Conservation (phyloP, 2,329 filamentous ascomycete species). For the Sarocladiaceae sp. region DNA sequence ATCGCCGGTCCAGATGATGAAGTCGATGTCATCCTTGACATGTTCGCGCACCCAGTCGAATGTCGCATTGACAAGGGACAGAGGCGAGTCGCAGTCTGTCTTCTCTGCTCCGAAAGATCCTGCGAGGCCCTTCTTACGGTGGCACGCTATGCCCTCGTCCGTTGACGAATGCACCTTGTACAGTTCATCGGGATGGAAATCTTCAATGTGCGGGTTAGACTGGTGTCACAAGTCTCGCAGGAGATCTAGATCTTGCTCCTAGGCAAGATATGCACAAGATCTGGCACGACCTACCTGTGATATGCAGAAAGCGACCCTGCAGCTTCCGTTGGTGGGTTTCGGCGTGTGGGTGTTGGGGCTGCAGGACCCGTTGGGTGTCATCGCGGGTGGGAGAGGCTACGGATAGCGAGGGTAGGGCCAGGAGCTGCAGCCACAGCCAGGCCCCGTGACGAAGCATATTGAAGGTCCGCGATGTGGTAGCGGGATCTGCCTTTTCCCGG, state of each 20-base stretch:
- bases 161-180: constrained; percentile 77
- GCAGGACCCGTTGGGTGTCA: constrained; percentile 15
- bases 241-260: background rate
- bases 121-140: constrained; percentile 68
- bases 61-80: constrained; percentile 76
- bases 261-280: background rate
- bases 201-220: constrained; percentile 38
- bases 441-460: constrained; percentile 20
- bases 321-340: constrained; percentile 37
- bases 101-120: constrained; percentile 80
- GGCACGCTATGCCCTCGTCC: constrained; percentile 64
- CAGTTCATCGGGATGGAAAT: constrained; percentile 85
- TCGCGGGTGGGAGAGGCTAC: constrained; percentile 13
- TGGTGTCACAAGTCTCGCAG: constrained; percentile 9
- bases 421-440: constrained; percentile 23
- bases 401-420: constrained; percentile 19
- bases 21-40: constrained; percentile 73
- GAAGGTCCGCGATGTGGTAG: background rate
- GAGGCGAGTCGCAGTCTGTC: constrained; percentile 81
- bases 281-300: constrained; percentile 59
- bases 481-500: background rate
- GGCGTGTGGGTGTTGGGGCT: constrained; percentile 11
- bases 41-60: constrained; percentile 82
- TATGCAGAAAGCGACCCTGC: constrained; percentile 76
- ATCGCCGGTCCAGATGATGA: constrained; percentile 90